Percentiles rank a stretch among this genome's conserved stretches.
These are phyloP conservation scores for Populus trichocarpa DNA, from an alignment of 441 rosid species.

Conservation along the genomic window DNA sequence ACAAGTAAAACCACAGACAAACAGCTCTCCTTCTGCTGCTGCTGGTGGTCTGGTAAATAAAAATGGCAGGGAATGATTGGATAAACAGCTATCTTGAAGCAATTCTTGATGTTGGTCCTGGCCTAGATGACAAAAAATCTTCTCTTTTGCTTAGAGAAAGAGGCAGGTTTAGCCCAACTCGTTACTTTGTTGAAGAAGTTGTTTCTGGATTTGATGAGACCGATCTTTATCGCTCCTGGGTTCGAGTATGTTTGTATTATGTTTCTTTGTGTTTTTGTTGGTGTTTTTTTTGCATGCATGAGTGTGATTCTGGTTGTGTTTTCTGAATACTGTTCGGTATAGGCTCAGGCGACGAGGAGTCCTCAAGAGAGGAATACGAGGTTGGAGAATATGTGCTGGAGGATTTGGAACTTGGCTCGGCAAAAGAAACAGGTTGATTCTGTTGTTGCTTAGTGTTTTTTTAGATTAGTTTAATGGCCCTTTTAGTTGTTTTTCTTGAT, in stretches of 20 bases:
- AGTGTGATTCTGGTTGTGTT: neutral
- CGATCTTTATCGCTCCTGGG: constrained; percentile 96
- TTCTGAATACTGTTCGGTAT: neutral
- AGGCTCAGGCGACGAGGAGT: constrained; percentile 92
- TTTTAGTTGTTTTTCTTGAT: neutral
- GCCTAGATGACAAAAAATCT: constrained; percentile 73
- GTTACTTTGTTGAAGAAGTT: constrained; percentile 96
- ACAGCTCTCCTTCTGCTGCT: neutral
- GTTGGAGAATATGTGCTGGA: constrained; percentile 96
- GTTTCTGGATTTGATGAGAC: constrained; percentile 97
- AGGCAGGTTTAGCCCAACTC: constrained; percentile 94
- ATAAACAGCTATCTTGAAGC: constrained; percentile 95
- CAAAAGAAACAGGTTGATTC: constrained; percentile 79
- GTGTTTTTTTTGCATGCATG: neutral
- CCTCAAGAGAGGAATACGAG: constrained; percentile 93
- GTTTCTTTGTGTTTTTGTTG: too few species aligned
- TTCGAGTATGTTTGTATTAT: constrained; percentile 33
- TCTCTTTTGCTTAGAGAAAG: constrained; percentile 88
- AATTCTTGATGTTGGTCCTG: constrained; percentile 91
- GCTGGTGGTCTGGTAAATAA: neutral
- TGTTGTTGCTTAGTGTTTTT: neutral
- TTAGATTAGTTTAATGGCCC: too few species aligned
- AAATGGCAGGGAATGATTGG: constrained; percentile 99
- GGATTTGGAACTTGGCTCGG: constrained; percentile 98
- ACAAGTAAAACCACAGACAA: neutral